Base-by-base conservation (phyloP, 1,284 basidiomycete species). In the Naganishia albida region DNA sequence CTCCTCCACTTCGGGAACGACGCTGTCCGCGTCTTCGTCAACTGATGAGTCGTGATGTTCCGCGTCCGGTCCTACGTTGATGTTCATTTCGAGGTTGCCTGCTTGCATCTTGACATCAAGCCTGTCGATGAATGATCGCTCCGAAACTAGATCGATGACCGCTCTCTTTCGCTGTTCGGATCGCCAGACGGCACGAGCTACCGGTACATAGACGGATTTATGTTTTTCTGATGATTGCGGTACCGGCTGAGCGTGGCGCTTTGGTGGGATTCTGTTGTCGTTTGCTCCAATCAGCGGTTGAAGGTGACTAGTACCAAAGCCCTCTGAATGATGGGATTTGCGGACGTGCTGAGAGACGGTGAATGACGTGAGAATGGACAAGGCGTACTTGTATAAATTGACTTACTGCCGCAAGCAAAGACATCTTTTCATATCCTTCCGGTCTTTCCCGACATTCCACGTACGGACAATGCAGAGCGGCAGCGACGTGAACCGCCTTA, bases 61-160 rank as follows among this genome's bases (percentile, higher is more conserved):
- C 15, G 46, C 20, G 39, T 50, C 46, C 16, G 57, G 49, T 40
- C 23, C 38, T 10, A 40, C 26, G 23, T 49, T 38, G 18, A 49
- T 18, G 43, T 50, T 49, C 57, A 60, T 60, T 16, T 60, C 57
- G 23, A 60, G 46, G 39, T 60, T 60, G 34, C 57, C 57, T 3
- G 57, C 57, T 50, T 60, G 57, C 57, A 60, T 60, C 46, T 60
- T 60, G 46, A 60, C 57, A 26, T 60, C 57, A 6, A 60, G 48
- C 15, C 39, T 38, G 38, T 60, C 57, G 34, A 60, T 60, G 34
- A 60, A 60, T 18, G 57, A 50, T 25, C 20, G 23, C 18, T 60
- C 57, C 20, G 57, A 38, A 39, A 60, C 57, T 12, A 60, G 34
- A 40, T 60, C 57, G 28, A 60, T 60, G 7, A 60, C 46, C 1